These are phyloP conservation scores for Dictyostelium capitatum DNA, from an alignment of 78 protist species.

Conservation along the genomic window DNA sequence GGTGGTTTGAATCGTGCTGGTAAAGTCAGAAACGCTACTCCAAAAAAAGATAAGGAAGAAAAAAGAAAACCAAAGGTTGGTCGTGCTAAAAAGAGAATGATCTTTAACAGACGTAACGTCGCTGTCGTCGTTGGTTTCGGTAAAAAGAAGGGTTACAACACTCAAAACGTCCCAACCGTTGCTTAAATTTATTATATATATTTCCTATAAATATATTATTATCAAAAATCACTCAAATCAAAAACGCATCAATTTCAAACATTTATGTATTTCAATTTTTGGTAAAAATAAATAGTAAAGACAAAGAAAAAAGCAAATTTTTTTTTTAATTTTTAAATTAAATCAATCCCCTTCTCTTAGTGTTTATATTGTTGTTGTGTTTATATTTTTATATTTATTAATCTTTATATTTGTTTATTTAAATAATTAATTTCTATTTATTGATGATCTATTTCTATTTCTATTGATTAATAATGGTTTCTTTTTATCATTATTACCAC, in stretches of 20 bases:
- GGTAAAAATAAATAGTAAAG: not conserved
- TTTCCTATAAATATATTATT: not conserved
- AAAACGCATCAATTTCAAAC: too few relatives aligned
- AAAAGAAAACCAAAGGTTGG: slow-evolving; percentile 90
- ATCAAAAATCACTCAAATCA: not conserved
- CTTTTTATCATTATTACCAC: not conserved
- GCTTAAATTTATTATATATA: slow-evolving; percentile 20
- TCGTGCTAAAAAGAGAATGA: slow-evolving; percentile 94
- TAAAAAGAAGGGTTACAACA: slow-evolving; percentile 89
- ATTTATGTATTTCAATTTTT: too few relatives aligned
- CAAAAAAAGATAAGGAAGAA: slow-evolving; percentile 90
- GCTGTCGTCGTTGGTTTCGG: slow-evolving; percentile 89
- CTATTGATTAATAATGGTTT: slow-evolving; percentile 11
- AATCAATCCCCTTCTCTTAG: too few relatives aligned
- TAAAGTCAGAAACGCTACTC: slow-evolving; percentile 96
- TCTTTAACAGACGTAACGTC: slow-evolving; percentile 94
- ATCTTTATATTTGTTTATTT: not conserved
- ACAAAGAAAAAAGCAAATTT: not conserved
- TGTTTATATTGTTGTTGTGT: too few relatives aligned
- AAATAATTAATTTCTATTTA: not conserved
- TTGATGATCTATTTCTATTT: not conserved
- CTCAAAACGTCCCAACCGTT: slow-evolving; percentile 85
- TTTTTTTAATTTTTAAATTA: not conserved
- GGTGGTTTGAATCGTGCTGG: slow-evolving; percentile 98
- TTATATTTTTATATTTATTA: not conserved